Evolutionary conservation across 2,329 filamentous ascomycete genomes (phyloP).

Genomic region (Hypoxylon sp.): DNA sequence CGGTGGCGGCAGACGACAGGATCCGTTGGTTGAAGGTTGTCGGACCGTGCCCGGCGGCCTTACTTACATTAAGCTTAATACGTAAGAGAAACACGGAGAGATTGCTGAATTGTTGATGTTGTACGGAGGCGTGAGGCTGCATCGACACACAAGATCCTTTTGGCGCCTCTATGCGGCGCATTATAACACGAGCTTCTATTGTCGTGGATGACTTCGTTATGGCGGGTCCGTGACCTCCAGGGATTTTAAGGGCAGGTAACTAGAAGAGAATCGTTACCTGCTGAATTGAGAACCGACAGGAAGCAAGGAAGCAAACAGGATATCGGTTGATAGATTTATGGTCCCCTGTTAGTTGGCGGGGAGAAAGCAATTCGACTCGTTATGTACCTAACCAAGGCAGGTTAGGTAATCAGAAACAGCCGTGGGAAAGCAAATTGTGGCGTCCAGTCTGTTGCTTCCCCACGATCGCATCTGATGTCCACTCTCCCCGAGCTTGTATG

Average conservation of each 20-base stretch:
- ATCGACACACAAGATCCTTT: constrained; percentile 23
- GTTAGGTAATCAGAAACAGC: constrained; percentile 5
- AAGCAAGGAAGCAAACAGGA: neutral
- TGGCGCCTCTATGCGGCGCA: neutral
- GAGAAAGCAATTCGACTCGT: neutral
- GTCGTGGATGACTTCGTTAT: neutral
- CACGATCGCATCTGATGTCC: constrained; percentile 34
- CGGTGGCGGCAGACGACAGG: constrained; percentile 28
- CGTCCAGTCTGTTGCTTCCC: constrained; percentile 36
- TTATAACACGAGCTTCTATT: neutral
- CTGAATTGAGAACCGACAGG: neutral
- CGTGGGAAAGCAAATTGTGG: constrained; percentile 17
- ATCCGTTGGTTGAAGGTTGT: constrained; percentile 26
- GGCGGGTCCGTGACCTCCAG: neutral
- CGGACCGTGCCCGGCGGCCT: constrained; percentile 34
- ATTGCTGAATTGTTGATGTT: constrained; percentile 8
- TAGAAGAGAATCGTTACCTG: neutral
- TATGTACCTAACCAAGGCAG: too few relatives aligned
- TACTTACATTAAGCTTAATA: constrained; percentile 9
- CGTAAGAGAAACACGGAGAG: constrained; percentile 32
- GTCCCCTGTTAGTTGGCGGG: too few relatives aligned
- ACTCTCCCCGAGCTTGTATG: constrained; percentile 27
- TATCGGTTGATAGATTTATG: too few relatives aligned
- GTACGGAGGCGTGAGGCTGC: constrained; percentile 25
- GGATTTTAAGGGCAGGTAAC: neutral